These are phyloP conservation scores for Trichomonascus vanleenenianus DNA, from an alignment of 805 yeast genomes.

Conservation along the genomic window DNA sequence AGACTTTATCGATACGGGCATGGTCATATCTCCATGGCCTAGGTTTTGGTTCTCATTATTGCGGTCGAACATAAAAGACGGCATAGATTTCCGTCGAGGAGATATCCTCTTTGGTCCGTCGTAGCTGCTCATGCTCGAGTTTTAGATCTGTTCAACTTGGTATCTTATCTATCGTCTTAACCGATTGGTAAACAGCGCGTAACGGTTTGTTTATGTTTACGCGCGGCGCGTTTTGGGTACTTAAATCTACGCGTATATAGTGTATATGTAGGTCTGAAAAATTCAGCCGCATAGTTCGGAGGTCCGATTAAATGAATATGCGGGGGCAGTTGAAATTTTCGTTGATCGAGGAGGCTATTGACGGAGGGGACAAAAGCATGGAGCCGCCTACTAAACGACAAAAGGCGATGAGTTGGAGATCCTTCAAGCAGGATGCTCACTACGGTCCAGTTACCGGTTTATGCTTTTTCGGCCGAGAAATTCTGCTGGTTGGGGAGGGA, in stretches of 20 bases:
- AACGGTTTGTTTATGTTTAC: conserved; percentile 5
- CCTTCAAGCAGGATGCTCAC: conserved; percentile 8
- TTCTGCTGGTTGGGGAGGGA: conserved; percentile 63
- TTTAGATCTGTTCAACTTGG: neutral
- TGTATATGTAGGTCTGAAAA: too few species aligned
- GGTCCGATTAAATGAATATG: neutral
- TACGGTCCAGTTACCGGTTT: conserved; percentile 62
- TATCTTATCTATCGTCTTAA: neutral
- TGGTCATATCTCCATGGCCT: conserved; percentile 1
- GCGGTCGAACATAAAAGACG: conserved; percentile 74
- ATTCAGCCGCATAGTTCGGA: neutral
- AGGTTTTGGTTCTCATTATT: conserved; percentile 46
- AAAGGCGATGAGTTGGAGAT: too few species aligned
- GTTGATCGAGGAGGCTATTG: neutral
- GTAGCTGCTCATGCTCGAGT: neutral
- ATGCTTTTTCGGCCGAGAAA: conserved; percentile 31
- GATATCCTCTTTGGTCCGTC: conserved; percentile 28
- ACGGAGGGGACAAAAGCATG: too few species aligned
- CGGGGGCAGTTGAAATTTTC: neutral
- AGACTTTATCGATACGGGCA: neutral
- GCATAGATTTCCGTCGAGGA: conserved; percentile 46
- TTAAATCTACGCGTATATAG: neutral
- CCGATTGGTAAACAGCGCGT: neutral
- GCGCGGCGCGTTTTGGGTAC: too few species aligned
- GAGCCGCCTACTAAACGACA: too few species aligned